Evolutionary conservation across 345 rosid genomes (phyloP), one percentile per base, ranked within the genome.

Genomic region (Noccaea caerulescens): DNA sequence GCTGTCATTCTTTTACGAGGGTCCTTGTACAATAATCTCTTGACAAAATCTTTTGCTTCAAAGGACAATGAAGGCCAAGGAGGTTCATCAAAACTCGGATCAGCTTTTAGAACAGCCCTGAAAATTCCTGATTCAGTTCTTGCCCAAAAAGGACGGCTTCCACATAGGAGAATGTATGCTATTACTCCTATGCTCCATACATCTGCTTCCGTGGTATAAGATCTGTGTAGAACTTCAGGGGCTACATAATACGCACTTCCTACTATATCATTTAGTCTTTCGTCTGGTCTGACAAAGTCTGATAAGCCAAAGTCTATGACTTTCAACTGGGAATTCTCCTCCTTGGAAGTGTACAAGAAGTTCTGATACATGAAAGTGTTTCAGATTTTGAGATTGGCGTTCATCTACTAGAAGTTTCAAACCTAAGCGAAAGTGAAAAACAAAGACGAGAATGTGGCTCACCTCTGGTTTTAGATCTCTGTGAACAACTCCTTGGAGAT

Each of bases 381-480:
- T 43, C 27, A 66, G 62, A 30, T 57, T 73, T 73, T 76, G 43
- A 56, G 58, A 44, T 42, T 71, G 69, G 33, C 55, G 49, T 68
- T 44, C n/a, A 36, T 14, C 46, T 14, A 14, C 57, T 49, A 10
- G 58, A 56, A 34, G 58, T 43, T 6, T 46, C 16, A 58, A 38
- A 49, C 20, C 20, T 8, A 23, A 11, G 14, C 20, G 30, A 55
- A 57, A 45, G 39, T 18, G 49, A n/a, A 27, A 46, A 10, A 60
- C 13, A 49, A 70, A 2, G 23, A 57, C 0, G 34, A 36, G 50
- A 42, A 77, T 25, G 43, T 13, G 51, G 59, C 62, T 77, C 76
- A 89, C 99, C 99, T 94, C 99, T 72, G 98, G 99, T 82, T 94
- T 94, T 66, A 94, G 84, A 83, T 94, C 99, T 69, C 99, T 82